These are phyloP conservation scores for Abeoforma whisleri DNA, from an alignment of 78 protist genomes.

Conservation along the genomic window DNA sequence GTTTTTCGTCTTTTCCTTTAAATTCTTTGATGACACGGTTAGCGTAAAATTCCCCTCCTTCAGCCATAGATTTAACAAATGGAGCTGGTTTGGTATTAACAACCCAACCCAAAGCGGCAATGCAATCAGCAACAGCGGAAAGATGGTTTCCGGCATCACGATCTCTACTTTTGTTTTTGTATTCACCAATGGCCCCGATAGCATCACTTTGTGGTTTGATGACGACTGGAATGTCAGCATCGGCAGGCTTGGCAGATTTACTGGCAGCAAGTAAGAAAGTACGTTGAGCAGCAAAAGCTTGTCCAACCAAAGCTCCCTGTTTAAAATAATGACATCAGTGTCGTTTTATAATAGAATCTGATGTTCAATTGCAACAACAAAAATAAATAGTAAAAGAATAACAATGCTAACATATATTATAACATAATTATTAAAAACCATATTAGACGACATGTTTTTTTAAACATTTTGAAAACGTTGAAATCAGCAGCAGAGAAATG, in stretches of 20 bases:
- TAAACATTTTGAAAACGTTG: too few species aligned
- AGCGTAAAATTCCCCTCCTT: slow-evolving; percentile 45
- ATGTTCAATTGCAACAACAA: too few species aligned
- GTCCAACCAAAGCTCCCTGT: neutral
- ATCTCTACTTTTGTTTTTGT: neutral
- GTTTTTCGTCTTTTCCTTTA: slow-evolving; percentile 38
- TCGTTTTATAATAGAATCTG: too few species aligned
- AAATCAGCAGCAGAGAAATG: too few species aligned
- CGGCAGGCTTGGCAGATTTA: neutral
- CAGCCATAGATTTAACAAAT: neutral
- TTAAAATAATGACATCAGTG: too few species aligned
- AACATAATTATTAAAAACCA: too few species aligned
- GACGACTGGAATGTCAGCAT: slow-evolving; percentile 14
- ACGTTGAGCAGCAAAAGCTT: slow-evolving; percentile 33
- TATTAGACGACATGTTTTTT: too few species aligned
- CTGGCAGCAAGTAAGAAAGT: slow-evolving; percentile 24
- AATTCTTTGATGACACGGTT: slow-evolving; percentile 47
- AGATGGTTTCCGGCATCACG: slow-evolving; percentile 29
- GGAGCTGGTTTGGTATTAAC: slow-evolving; percentile 39
- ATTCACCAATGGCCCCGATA: neutral
- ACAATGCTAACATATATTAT: too few species aligned
- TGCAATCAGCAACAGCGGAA: slow-evolving; percentile 44
- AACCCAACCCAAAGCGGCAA: slow-evolving; percentile 54
- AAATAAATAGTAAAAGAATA: too few species aligned
- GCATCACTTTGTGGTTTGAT: slow-evolving; percentile 4